These are phyloP conservation scores for Botrytis fabae DNA, from an alignment of 2,329 filamentous ascomycete species.

Conservation along the genomic window DNA sequence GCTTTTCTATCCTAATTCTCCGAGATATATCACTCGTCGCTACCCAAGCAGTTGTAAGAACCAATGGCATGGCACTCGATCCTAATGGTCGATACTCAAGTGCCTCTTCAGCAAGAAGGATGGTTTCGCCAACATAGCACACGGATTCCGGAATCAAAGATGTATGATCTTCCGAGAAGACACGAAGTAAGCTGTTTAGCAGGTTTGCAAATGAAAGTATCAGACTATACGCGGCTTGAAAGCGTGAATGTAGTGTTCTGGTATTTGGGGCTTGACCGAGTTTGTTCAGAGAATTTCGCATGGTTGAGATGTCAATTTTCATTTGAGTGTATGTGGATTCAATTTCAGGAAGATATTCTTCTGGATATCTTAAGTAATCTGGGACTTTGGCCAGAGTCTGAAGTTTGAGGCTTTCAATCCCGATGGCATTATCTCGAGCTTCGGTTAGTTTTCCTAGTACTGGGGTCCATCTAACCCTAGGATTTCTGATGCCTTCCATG, in stretches of 20 bases:
- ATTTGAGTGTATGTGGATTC: background rate
- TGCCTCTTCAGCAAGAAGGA: background rate
- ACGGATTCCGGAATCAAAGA: background rate
- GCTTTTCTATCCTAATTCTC: background rate
- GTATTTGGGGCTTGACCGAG: background rate
- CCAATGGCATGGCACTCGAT: background rate
- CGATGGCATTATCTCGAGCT: conserved; percentile 3
- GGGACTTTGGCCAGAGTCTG: background rate
- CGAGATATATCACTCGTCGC: background rate
- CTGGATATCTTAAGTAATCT: background rate
- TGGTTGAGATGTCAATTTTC: background rate
- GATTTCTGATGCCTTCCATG: conserved; percentile 1
- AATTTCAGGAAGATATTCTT: background rate
- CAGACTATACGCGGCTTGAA: background rate
- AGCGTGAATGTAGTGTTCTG: conserved; percentile 8
- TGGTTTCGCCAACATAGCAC: background rate
- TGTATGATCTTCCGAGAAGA: background rate
- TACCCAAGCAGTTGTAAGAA: background rate
- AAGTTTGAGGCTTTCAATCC: background rate
- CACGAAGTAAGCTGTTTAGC: background rate
- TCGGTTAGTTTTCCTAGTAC: background rate
- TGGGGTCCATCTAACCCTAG: background rate
- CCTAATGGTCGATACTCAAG: background rate
- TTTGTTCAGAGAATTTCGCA: background rate
- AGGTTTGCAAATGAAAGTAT: background rate